phyloP scores from a whole-genome alignment of 306 rosid genomes.

The Lupinus albus region DNA sequence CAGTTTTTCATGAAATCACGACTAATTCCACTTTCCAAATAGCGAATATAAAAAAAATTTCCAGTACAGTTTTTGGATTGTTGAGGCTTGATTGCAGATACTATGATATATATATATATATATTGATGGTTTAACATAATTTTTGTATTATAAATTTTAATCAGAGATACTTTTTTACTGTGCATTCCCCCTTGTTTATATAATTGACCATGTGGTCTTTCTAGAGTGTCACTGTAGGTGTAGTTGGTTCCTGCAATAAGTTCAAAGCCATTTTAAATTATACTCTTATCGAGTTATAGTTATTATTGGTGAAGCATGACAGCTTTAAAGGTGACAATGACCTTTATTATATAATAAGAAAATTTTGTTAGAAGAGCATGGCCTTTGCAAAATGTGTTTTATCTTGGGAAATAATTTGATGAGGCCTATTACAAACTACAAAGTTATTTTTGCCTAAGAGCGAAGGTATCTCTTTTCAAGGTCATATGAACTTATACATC shows the following conservation, averaged over 20 bases:
- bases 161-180: conserved; percentile 16
- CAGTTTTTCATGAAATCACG: conserved; percentile 30
- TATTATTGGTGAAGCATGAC: background rate
- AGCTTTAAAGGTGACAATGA: background rate
- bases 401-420: background rate
- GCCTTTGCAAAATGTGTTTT: background rate
- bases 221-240: background rate
- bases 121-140: conserved; percentile 15
- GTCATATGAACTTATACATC: conserved; percentile 5
- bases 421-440: background rate
- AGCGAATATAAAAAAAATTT: background rate
- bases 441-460: background rate
- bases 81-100: background rate
- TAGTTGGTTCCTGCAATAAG: background rate
- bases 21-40: background rate
- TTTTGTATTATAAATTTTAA: conserved; percentile 1
- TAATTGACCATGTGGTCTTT: conserved; percentile 6
- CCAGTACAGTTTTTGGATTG: background rate
- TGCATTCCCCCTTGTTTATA: conserved; percentile 1
- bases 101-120: background rate
- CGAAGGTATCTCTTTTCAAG: background rate
- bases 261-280: conserved; percentile 8
- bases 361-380: background rate
- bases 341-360: background rate
- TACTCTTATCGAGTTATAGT: conserved; percentile 14